Evolutionary conservation across 306 rosid genomes (phyloP).

Genomic region (Canavalia gladiata): DNA sequence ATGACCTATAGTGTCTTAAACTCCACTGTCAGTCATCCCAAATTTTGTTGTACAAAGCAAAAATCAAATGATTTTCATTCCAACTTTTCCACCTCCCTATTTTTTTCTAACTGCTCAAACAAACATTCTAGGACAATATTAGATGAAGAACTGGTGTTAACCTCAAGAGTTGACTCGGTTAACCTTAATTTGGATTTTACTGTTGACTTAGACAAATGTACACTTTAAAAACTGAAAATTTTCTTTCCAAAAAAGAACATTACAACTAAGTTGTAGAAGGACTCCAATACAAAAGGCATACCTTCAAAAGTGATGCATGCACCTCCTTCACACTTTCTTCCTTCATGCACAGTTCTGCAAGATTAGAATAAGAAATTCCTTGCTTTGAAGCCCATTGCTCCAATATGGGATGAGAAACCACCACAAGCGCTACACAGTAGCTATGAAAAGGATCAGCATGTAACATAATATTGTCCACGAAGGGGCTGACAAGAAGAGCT

Average conservation of each 20-base stretch:
- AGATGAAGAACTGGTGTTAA: slow-evolving; percentile 2
- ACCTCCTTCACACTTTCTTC: slow-evolving; percentile 79
- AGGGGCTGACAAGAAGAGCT: slow-evolving; percentile 76
- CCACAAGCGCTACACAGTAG: slow-evolving; percentile 90
- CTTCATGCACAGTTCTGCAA: slow-evolving; percentile 75
- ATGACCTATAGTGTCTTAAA: neutral
- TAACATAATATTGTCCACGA: slow-evolving; percentile 81
- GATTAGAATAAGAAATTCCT: slow-evolving; percentile 66
- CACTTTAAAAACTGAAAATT: slow-evolving; percentile 32
- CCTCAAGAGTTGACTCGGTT: slow-evolving; percentile 15
- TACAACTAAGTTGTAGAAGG: slow-evolving; percentile 27
- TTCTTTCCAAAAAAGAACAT: neutral
- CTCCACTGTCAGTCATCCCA: neutral
- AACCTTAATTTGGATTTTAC: slow-evolving; percentile 20
- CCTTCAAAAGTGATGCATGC: slow-evolving; percentile 76
- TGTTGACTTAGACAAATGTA: slow-evolving; percentile 9
- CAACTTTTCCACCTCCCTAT: slow-evolving; percentile 24
- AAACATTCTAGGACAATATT: neutral
- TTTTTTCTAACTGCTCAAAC: slow-evolving; percentile 1
- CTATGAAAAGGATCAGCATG: slow-evolving; percentile 93
- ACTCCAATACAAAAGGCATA: slow-evolving; percentile 45
- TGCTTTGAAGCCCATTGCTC: slow-evolving; percentile 86
- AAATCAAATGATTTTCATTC: slow-evolving; percentile 11
- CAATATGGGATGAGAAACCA: slow-evolving; percentile 69
- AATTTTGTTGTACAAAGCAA: neutral